Base-by-base conservation (phyloP, 108 stramenopile species). In the Aurantiochytrium sp. region DNA sequence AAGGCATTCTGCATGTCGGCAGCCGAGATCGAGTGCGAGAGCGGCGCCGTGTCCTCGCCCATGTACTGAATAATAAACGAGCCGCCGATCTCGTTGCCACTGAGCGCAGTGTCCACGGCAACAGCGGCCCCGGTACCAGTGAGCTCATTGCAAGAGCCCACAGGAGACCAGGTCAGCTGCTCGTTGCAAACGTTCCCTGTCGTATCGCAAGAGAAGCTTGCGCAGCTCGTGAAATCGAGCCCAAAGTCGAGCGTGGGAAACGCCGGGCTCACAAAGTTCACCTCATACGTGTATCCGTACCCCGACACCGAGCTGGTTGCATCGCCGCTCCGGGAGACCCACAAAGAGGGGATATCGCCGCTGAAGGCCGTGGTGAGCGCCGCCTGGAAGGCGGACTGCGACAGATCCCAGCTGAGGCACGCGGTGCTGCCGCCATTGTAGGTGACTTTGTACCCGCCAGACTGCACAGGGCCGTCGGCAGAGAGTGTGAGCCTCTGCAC, bases 21-120 rank as follows among this genome's bases (percentile, higher is more conserved):
- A 1, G 39, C 73, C 10, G 73, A 48, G 39, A 89, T 85, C 1
- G 68, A 89, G 87, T 42, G 37, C 37, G 19, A 30, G 4, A 90
- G 73, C 68, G 89, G 37, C 6, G 73, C 73, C 1, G 42, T 48
- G 30, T 81, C 45, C 73, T 48, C 73, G 30, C 73, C 45, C 24
- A 17, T 15, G 73, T 81, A 81, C 45, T 41, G 19, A n/a, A 81
- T 48, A 12, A 81, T 48, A 48, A 81, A 81, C 2, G 39, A 48
- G 24, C 73, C 45, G 12, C 24, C 73, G 24, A 81, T 15, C 45
- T 81, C 73, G 24, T 81, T 81, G 6, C 73, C 73, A 2, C n/a
- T 81, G 21, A 30, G 6, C 17, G 6, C 36, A 12, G 73, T 81
- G 39, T 5, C 6, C 6, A 81, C 30, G 24, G 12, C n/a, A 48